phyloP scores from a whole-genome alignment of 495 filamentous ascomycete species.

The Daldinia childiae region DNA sequence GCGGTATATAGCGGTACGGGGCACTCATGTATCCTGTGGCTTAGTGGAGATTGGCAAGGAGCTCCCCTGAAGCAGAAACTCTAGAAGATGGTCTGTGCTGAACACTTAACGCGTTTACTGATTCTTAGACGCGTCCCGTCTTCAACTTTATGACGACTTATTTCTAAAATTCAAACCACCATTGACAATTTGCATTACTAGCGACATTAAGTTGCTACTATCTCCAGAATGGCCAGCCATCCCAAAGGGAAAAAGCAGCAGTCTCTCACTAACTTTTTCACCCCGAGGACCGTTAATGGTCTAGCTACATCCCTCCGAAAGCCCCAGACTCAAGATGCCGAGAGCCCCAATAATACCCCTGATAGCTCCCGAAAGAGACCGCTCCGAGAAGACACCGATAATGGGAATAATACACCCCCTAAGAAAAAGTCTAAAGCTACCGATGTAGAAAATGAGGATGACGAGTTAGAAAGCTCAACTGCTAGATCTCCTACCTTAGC shows the following conservation, averaged over 20 bases:
- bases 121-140: slow-evolving; percentile 26
- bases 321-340: slow-evolving; percentile 21
- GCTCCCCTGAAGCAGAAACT: slow-evolving; percentile 1
- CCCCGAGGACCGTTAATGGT: slow-evolving; percentile 63
- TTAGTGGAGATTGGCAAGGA: background rate
- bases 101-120: slow-evolving; percentile 37
- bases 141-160: slow-evolving; percentile 7
- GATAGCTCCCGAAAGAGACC: slow-evolving; percentile 54
- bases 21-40: background rate
- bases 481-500: slow-evolving; percentile 24
- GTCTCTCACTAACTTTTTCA: slow-evolving; percentile 89
- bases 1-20: background rate
- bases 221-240: slow-evolving; percentile 50
- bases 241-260: slow-evolving; percentile 72
- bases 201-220: background rate
- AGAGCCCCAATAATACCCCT: slow-evolving; percentile 13
- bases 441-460: slow-evolving; percentile 41
- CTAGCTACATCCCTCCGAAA: slow-evolving; percentile 26
- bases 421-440: slow-evolving; percentile 56
- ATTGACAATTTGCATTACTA: slow-evolving; percentile 1
- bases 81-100: slow-evolving; percentile 26
- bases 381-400: slow-evolving; percentile 54
- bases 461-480: slow-evolving; percentile 27
- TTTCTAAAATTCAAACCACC: background rate
- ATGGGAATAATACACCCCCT: slow-evolving; percentile 46